These are phyloP conservation scores for Salix udensis DNA, from an alignment of 345 rosid genomes.

Conservation along the genomic window DNA sequence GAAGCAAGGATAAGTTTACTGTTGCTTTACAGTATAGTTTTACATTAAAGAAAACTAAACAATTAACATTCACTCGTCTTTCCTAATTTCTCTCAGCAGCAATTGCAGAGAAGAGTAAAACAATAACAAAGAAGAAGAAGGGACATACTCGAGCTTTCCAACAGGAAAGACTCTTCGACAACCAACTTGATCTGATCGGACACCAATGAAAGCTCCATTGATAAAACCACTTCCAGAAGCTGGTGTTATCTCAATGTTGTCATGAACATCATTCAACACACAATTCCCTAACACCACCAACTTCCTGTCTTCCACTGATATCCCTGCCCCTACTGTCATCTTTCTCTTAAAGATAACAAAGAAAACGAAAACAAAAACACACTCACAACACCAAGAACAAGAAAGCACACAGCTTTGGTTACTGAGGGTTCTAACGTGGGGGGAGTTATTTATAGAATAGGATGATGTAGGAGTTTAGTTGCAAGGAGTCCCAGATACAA, in stretches of 20 bases:
- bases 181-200: slow-evolving; percentile 43
- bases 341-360: not conserved
- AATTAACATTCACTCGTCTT: not conserved
- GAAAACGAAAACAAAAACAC: too few species aligned
- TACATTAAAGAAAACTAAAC: not conserved
- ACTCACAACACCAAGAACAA: too few species aligned
- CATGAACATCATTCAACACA: slow-evolving; percentile 39
- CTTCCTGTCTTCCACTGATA: slow-evolving; percentile 41
- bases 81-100: not conserved
- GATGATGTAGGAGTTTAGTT: too few species aligned
- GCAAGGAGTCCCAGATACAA: slow-evolving; percentile 4
- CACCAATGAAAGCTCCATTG: slow-evolving; percentile 63
- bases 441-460: too few species aligned
- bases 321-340: slow-evolving; percentile 62
- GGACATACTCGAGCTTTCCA: slow-evolving; percentile 54
- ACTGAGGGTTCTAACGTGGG: too few species aligned
- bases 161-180: slow-evolving; percentile 53
- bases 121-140: not conserved
- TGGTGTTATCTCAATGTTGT: slow-evolving; percentile 40
- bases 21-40: too few species aligned
- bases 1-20: too few species aligned
- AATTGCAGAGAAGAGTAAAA: not conserved
- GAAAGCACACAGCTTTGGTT: too few species aligned
- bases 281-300: slow-evolving; percentile 45
- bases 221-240: slow-evolving; percentile 32